Evolutionary conservation across 768 basidiomycete species (phyloP).

Genomic region (Mycena polygramma): DNA sequence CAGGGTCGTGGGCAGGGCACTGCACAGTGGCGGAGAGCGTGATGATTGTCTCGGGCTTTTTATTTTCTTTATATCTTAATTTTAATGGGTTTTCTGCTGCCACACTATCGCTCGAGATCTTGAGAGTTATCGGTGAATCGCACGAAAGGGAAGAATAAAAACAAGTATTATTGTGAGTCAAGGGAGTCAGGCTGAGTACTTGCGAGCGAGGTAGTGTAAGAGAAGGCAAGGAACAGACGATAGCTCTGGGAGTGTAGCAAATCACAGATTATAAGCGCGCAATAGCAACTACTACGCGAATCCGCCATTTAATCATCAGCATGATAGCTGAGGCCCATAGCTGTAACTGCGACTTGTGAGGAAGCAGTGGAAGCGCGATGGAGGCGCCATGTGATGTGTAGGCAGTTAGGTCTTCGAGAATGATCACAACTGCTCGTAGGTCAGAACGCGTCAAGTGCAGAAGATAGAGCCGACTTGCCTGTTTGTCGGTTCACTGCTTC

Average conservation of each 20-base stretch:
- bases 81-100: slow-evolving; percentile 16
- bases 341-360: neutral
- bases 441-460: neutral
- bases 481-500: too few relatives aligned
- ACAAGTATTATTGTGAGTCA: too few relatives aligned
- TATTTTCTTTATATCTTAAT: slow-evolving; percentile 20
- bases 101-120: neutral
- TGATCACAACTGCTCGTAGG: neutral
- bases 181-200: too few relatives aligned
- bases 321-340: neutral
- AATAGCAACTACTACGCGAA: neutral
- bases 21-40: slow-evolving; percentile 2
- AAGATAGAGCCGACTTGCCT: too few relatives aligned
- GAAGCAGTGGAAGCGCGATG: too few relatives aligned
- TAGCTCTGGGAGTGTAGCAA: neutral
- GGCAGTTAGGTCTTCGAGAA: too few relatives aligned
- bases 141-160: too few relatives aligned
- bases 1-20: neutral
- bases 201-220: too few relatives aligned
- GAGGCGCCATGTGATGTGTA: too few relatives aligned
- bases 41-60: slow-evolving; percentile 12
- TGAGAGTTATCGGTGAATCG: too few relatives aligned
- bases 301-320: neutral
- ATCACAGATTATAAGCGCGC: neutral
- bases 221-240: too few relatives aligned